Conservation (phyloP, 208 protist genomes). For the Leptomonas pyrrhocoris region DNA sequence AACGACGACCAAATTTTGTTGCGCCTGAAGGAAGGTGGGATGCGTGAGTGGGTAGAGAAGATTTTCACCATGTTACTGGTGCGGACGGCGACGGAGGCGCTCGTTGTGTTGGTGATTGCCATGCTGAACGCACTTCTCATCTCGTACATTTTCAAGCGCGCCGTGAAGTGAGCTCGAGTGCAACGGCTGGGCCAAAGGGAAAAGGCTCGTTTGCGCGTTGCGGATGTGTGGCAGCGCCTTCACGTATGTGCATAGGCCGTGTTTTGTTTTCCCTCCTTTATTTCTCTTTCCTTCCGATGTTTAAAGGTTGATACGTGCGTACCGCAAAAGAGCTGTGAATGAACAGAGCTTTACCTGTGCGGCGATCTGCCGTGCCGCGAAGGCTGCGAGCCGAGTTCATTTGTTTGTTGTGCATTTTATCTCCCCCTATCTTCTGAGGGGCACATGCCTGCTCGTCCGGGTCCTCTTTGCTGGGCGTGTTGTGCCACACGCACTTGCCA, state of each 20-base stretch:
- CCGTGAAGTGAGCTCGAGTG: neutral
- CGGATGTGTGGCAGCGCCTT: no score
- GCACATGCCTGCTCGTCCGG: no score
- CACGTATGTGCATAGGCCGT: neutral
- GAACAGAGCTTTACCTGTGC: no score
- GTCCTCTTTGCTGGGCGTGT: no score
- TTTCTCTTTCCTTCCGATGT: neutral
- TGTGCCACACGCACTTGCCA: no score
- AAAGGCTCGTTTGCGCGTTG: neutral
- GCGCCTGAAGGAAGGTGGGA: slow-evolving; percentile 57
- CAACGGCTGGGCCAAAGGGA: neutral
- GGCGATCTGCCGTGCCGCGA: no score
- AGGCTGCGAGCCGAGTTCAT: no score
- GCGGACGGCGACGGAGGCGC: slow-evolving; percentile 59
- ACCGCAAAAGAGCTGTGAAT: no score
- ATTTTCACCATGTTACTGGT: slow-evolving; percentile 56
- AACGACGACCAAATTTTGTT: slow-evolving; percentile 83
- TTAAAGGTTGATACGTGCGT: no score
- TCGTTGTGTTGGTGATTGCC: slow-evolving; percentile 60
- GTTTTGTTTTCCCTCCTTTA: slow-evolving; percentile 1
- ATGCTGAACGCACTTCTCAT: slow-evolving; percentile 66
- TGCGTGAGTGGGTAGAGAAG: slow-evolving; percentile 70
- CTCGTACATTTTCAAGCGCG: slow-evolving; percentile 34
- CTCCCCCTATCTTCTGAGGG: no score
- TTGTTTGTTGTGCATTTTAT: no score